Conservation (phyloP, 2,329 filamentous ascomycete species). For the Neocucurbitaria cava region DNA sequence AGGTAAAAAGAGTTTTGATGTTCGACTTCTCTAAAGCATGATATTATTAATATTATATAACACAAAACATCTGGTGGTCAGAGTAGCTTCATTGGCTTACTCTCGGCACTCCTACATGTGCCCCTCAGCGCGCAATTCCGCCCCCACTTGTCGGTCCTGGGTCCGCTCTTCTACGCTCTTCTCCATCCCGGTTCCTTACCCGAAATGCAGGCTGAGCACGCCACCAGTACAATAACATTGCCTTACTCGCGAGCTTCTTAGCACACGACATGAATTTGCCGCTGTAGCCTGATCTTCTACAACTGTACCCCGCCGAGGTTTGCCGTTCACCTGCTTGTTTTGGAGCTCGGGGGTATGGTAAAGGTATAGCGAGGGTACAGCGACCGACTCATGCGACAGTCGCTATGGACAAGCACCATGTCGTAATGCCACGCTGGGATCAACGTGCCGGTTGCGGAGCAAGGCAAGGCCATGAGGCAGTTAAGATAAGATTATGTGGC, state of each 20-base stretch:
- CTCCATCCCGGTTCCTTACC: slow-evolving; percentile 5
- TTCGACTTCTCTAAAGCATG: background rate
- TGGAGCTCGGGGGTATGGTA: background rate
- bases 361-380: background rate
- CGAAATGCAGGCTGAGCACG: background rate
- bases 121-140: slow-evolving; percentile 31
- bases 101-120: slow-evolving; percentile 10
- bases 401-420: background rate
- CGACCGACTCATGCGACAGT: background rate
- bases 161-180: too few species aligned
- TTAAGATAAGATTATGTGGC: slow-evolving; percentile 2
- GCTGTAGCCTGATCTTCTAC: slow-evolving; percentile 4
- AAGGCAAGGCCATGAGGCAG: background rate
- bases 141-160: slow-evolving; percentile 8
- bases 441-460: background rate
- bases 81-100: background rate
- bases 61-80: background rate
- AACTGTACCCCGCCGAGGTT: background rate
- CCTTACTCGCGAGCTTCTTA: background rate
- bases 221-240: background rate
- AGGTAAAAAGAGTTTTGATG: background rate
- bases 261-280: background rate
- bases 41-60: background rate
- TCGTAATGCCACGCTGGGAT: background rate
- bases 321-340: slow-evolving; percentile 1